Evolutionary conservation across 2,329 filamentous ascomycete species (phyloP).

Genomic region (Lachnellula willkommii): DNA sequence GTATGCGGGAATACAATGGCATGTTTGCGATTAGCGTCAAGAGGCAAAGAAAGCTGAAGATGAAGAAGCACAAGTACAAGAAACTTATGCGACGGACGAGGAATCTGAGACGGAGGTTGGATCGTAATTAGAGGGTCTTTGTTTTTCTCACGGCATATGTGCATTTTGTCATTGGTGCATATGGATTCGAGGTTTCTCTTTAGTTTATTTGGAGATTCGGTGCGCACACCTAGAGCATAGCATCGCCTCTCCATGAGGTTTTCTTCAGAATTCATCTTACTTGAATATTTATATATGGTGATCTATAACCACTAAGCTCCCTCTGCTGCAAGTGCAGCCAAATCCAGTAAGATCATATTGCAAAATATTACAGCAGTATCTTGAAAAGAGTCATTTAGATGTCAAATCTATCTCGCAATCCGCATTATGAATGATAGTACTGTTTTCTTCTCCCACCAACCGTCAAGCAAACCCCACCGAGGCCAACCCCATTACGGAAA

Average conservation of each 20-base stretch:
- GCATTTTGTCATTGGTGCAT: conserved; percentile 16
- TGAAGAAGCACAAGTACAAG: conserved; percentile 99
- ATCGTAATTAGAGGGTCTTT: conserved; percentile 29
- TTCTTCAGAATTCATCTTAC: background rate
- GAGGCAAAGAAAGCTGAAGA: conserved; percentile 89
- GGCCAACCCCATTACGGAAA: no score
- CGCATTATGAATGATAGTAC: no score
- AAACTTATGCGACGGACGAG: conserved; percentile 93
- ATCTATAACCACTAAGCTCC: background rate
- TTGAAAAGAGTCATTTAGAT: no score
- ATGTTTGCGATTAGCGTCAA: conserved; percentile 88
- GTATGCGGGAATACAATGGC: conserved; percentile 40
- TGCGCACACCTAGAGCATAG: conserved; percentile 7
- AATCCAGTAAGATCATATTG: background rate
- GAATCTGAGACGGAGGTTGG: conserved; percentile 70
- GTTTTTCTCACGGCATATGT: background rate
- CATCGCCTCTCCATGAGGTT: conserved; percentile 16
- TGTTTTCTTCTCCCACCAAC: no score
- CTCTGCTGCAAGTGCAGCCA: background rate
- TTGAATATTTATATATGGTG: background rate
- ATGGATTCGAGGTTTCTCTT: conserved; percentile 4
- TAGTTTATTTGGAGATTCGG: conserved; percentile 1
- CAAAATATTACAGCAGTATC: background rate
- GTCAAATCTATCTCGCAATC: no score
- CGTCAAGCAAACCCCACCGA: no score